phyloP scores from a whole-genome alignment of 176 grass and related monocot species.

The Ensete glaucum region DNA sequence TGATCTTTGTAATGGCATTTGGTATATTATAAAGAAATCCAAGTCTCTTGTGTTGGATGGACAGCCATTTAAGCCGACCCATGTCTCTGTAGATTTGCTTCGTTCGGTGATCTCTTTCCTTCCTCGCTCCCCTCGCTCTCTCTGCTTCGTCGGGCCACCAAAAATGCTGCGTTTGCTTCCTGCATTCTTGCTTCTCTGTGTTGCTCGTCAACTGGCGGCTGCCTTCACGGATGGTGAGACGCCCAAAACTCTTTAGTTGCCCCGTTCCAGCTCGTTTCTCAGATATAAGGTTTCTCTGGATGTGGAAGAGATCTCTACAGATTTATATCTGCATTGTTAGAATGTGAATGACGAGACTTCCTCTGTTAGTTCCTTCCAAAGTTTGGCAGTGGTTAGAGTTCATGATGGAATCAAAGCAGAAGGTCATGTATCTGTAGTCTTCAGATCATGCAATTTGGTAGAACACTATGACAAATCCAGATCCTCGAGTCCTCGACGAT shows the following conservation, averaged over 20 bases:
- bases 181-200: slow-evolving; percentile 31
- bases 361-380: too few species aligned
- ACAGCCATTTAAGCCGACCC: slow-evolving; percentile 4
- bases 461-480: too few species aligned
- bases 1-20: slow-evolving; percentile 3
- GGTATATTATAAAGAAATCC: neutral
- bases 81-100: slow-evolving; percentile 7
- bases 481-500: too few species aligned
- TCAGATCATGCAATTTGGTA: too few species aligned
- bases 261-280: neutral
- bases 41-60: slow-evolving; percentile 2
- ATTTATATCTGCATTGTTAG: too few species aligned
- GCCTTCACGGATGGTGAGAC: slow-evolving; percentile 58
- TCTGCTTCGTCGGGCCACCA: slow-evolving; percentile 5
- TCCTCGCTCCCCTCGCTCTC: neutral
- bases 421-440: too few species aligned
- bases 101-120: neutral
- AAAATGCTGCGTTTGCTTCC: slow-evolving; percentile 13
- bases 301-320: too few species aligned
- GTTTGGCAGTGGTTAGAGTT: too few species aligned
- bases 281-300: neutral
- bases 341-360: too few species aligned
- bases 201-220: slow-evolving; percentile 10
- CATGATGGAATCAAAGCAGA: too few species aligned
- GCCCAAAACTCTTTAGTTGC: neutral